Evolutionary conservation across 257 asterid genomes (phyloP).

Genomic region (Salvia hispanica): DNA sequence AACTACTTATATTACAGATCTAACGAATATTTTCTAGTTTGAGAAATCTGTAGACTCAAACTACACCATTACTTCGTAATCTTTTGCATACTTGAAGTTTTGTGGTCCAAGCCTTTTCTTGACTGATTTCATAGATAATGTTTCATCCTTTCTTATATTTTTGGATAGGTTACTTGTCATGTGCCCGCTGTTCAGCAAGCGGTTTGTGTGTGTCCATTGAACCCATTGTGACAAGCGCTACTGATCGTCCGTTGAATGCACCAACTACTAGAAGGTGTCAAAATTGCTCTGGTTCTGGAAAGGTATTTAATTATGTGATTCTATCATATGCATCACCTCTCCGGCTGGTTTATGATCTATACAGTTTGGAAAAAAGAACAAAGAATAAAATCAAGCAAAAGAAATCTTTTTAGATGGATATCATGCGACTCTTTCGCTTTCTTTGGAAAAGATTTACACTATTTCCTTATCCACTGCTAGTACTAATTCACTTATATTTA

Average conservation of each 20-base stretch:
- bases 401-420: too few species aligned
- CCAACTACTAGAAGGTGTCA: constrained; percentile 72
- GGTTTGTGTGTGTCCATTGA: constrained; percentile 74
- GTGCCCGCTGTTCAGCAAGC: constrained; percentile 83
- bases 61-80: neutral
- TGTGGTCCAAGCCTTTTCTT: neutral
- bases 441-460: too few species aligned
- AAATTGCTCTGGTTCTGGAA: constrained; percentile 94
- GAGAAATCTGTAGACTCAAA: neutral
- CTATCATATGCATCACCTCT: neutral
- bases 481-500: too few species aligned
- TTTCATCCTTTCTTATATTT: constrained; percentile 4
- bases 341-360: neutral
- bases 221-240: constrained; percentile 51
- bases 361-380: too few species aligned
- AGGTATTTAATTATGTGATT: constrained; percentile 48
- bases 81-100: neutral
- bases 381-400: neutral
- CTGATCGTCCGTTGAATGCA: constrained; percentile 46
- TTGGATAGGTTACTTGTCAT: constrained; percentile 78
- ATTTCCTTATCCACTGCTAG: too few species aligned
- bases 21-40: neutral
- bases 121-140: neutral
- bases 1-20: neutral
- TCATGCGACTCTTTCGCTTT: too few species aligned